phyloP scores from a whole-genome alignment of 805 yeast genomes.

The Starmerella etchellsii region DNA sequence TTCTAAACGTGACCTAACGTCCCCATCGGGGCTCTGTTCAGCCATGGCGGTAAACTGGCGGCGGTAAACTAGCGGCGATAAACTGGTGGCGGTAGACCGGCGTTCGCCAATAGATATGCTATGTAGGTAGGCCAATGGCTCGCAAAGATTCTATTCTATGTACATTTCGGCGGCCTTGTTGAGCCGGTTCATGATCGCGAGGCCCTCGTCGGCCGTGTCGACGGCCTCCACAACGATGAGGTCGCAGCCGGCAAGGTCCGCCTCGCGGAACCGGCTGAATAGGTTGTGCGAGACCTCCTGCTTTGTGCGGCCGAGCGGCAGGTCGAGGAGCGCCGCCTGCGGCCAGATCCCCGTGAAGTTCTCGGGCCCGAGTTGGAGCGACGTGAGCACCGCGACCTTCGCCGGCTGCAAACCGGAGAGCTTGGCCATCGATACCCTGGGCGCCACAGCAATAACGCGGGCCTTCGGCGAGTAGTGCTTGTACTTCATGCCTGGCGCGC shows the following conservation, averaged over 20 bases:
- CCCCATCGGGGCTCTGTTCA: too few species aligned
- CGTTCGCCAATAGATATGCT: too few species aligned
- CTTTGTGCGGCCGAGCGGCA: constrained; percentile 36
- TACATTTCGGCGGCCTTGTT: constrained; percentile 73
- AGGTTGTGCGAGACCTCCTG: constrained; percentile 60
- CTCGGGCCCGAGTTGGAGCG: constrained; percentile 24
- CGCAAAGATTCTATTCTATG: too few species aligned
- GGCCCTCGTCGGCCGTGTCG: constrained; percentile 61
- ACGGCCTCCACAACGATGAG: constrained; percentile 76
- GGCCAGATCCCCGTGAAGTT: constrained; percentile 9
- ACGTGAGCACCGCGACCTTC: constrained; percentile 38
- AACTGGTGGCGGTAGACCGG: too few species aligned
- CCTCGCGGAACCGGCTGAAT: constrained; percentile 58
- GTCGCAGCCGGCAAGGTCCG: constrained; percentile 58
- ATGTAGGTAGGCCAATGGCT: too few species aligned
- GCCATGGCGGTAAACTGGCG: too few species aligned
- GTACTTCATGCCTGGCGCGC: constrained; percentile 97
- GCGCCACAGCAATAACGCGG: constrained; percentile 52
- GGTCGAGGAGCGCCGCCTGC: constrained; percentile 7
- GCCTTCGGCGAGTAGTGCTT: constrained; percentile 90
- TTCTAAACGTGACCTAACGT: too few species aligned
- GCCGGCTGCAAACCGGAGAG: constrained; percentile 28
- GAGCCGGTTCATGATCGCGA: constrained; percentile 88
- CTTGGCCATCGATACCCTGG: constrained; percentile 13
- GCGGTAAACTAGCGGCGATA: too few species aligned